Evolutionary conservation across 192 early-diverging fungal genomes (phyloP), one percentile per base, ranked within the genome.

Genomic region (Backusella sp.): DNA sequence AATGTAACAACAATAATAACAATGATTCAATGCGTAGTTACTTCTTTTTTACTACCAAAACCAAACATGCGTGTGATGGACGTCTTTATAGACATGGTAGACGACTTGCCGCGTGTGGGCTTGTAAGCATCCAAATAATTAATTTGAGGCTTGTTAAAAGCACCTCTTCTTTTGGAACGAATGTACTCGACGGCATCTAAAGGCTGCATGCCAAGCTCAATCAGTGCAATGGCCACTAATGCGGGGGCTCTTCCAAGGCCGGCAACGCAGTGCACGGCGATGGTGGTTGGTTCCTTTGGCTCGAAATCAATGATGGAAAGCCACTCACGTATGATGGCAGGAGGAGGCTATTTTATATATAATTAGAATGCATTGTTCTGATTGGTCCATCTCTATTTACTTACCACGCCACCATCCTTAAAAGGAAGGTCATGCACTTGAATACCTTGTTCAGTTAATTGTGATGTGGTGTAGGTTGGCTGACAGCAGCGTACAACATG

Each of bases 241-340:
- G 96, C 92, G 1, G 97, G 97, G 4, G 97, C 97, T 30, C 97
- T 92, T 6, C 97, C 97, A 6, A 98, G 88, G 32, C 97, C 97
- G 5, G 97, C 95, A 23, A 98, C 96, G 79, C 97, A 98, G 77
- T 98, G 97, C 6, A 97, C 91, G 1, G 95, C 96, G 73, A 94
- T 92, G 0, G 91, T 94, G 19, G 88, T 87, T 7, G 74, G 34
- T 32, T 85, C 84, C 21, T 87, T 82, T 17, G 83, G 84, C 12
- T 69, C 68, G 1, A 35, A 37, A 62, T 89, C 90, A 28, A 93
- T 86, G 32, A 96, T 81, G 74, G 84, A 77, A 19, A 95, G 81
- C 87, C 92, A 95, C 52, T 86, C 80, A 70, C 83, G 82, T 19
- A 90, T 77, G 17, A 90, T 82, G 15, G 49, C 32, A 15, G 79